Percentiles rank a stretch among this genome's conserved stretches.
Evolutionary conservation across 208 protist species (phyloP).

Genomic region (Crithidia mellificae): DNA sequence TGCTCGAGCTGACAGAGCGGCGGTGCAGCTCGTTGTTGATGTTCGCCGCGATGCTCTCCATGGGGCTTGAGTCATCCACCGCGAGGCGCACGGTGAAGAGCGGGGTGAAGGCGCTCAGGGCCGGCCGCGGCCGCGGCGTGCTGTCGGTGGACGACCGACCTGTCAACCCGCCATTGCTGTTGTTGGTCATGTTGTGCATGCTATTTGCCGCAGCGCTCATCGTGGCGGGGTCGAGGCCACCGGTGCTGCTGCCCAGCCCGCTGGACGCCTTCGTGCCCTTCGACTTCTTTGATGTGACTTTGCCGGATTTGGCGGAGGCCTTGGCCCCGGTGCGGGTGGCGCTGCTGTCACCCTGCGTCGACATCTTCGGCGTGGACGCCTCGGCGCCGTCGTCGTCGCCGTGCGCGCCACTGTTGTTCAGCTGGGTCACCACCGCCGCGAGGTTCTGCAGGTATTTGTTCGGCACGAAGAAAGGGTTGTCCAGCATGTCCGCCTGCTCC

Average conservation of each 20-base stretch:
- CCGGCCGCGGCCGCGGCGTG: constrained; percentile 21
- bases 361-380: not conserved
- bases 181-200: not conserved
- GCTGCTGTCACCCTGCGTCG: not conserved
- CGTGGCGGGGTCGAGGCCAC: not conserved
- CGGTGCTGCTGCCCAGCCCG: constrained; percentile 10
- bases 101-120: constrained; percentile 14
- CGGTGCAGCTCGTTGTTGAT: constrained; percentile 1
- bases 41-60: not conserved
- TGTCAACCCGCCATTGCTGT: constrained; percentile 10
- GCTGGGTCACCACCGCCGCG: not conserved
- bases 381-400: constrained; percentile 4
- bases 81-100: constrained; percentile 27
- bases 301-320: not conserved
- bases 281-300: not conserved
- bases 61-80: constrained; percentile 1
- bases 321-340: not conserved
- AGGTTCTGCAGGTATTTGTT: constrained; percentile 24
- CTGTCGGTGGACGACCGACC: constrained; percentile 22
- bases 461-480: constrained; percentile 32
- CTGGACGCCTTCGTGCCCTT: constrained; percentile 5
- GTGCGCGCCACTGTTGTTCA: not conserved
- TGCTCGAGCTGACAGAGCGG: constrained; percentile 29
- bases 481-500: constrained; percentile 33
- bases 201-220: not conserved